These are phyloP conservation scores for Saccharomyces hybrid DNA, from an alignment of 1,139 yeast species.

Conservation along the genomic window DNA sequence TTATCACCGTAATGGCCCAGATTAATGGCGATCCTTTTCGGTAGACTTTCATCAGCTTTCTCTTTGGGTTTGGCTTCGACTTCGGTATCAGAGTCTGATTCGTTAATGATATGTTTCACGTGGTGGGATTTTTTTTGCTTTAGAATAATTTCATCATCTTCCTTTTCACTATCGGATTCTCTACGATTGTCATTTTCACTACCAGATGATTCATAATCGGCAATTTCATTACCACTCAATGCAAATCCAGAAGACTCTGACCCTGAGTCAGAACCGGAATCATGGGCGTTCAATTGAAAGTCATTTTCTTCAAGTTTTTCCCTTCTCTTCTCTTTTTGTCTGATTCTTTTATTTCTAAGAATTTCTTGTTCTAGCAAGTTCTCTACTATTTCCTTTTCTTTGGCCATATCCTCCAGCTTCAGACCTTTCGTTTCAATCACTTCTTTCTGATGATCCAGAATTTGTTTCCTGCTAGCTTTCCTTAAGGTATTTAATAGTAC, in stretches of 20 bases:
- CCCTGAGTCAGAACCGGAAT: conserved; percentile 9
- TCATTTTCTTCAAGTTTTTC: conserved; percentile 33
- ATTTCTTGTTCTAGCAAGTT: conserved; percentile 57
- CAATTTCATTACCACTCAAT: conserved; percentile 27
- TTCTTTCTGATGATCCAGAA: conserved; percentile 26
- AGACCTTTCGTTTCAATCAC: conserved; percentile 23
- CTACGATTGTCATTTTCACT: conserved; percentile 18
- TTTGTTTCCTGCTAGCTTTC: conserved; percentile 32
- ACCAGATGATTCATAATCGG: conserved; percentile 22
- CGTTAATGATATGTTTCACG: not conserved
- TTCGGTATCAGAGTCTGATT: conserved; percentile 11
- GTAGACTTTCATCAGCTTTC: not conserved
- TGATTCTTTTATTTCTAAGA: conserved; percentile 44
- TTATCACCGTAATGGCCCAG: conserved; percentile 34
- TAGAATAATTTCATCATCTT: conserved; percentile 8
- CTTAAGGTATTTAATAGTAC: conserved; percentile 26
- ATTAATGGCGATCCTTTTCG: conserved; percentile 21
- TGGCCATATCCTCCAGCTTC: conserved; percentile 26
- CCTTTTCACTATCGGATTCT: conserved; percentile 13
- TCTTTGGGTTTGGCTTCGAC: conserved; percentile 6
- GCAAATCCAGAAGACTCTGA: conserved; percentile 26
- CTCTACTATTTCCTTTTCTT: conserved; percentile 35
- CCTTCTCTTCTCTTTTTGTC: conserved; percentile 42
- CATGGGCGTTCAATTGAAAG: not conserved
- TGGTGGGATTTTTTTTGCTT: not conserved